Base-by-base conservation (phyloP, 805 yeast species). In the Saccharomycopsis sp. region DNA sequence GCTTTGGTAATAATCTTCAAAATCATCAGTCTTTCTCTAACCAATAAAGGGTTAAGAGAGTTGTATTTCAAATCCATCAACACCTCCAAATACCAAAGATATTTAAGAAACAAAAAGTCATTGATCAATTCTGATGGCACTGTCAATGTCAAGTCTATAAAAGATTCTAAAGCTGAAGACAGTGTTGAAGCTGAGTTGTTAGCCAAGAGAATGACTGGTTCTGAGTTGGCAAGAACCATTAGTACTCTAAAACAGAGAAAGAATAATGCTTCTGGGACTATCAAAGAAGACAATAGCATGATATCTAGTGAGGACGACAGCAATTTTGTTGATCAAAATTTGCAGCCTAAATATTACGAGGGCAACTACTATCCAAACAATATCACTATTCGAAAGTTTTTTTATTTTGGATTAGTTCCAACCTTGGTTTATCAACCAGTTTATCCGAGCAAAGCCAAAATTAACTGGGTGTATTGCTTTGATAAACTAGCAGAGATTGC, bases 341-440 rank as follows among this genome's bases (percentile, higher is more conserved):
- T 56, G 2, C 49, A 54, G 17, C 70, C 70, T 2, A 50, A 42
- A 5, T 48, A 59, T 30, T 65, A 65, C 51, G 48, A 48, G 4
- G 33, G 50, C 1, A 52, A 51, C 17, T 55, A 57, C 18, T 68
- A 68, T 49, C 73, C 73, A 4, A 32, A 43, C 7, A 68, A 67
- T 48, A 53, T 68, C 34, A 57, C 67, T 0, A 33, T 63, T 12
- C 12, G 42, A 6, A 63, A 63, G 40, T 42, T 63, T 16, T 49
- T 58, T 8, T 61, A 62, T 48, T 68, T 61, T 51, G 61, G 69
- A 65, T 57, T 59, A 52, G 67, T 69, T 0, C 73, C 73, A 2
- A 68, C 73, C 4, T 55, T 68, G 37, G 62, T 68, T 7, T 68
- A 68, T 49, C 73, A 68, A 51, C 73, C 73, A 1, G 67, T 60